Conservation (phyloP, 2,329 filamentous ascomycete genomes). For the Penicillium aurantiogriseum region DNA sequence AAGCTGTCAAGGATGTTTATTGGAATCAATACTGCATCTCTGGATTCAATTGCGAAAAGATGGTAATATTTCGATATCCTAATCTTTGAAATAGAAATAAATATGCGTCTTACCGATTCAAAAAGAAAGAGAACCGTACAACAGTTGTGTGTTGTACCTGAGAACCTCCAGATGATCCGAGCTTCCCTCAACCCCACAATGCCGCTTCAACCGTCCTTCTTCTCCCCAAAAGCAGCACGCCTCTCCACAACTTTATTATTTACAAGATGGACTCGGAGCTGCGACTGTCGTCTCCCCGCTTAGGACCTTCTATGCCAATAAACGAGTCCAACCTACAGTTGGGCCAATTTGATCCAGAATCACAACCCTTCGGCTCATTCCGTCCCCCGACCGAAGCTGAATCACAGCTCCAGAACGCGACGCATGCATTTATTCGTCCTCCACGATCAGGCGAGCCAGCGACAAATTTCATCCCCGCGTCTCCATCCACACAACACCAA, state of each 20-base stretch:
- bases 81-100: neutral
- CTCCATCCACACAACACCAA: slow-evolving; percentile 3
- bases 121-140: neutral
- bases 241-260: slow-evolving; percentile 8
- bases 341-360: slow-evolving; percentile 21
- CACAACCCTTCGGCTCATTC: slow-evolving; percentile 31
- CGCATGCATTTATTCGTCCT: slow-evolving; percentile 13
- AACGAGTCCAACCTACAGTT: slow-evolving; percentile 22
- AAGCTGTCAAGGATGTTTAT: neutral
- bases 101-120: neutral
- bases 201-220: slow-evolving; percentile 29
- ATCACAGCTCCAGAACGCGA: slow-evolving; percentile 19
- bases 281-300: slow-evolving; percentile 21
- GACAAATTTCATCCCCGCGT: slow-evolving; percentile 13
- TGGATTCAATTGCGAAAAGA: neutral
- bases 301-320: slow-evolving; percentile 19
- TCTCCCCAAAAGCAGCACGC: slow-evolving; percentile 33
- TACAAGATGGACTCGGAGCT: slow-evolving; percentile 29
- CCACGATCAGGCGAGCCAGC: slow-evolving; percentile 19
- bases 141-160: neutral
- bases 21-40: neutral
- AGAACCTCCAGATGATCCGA: slow-evolving; percentile 7
- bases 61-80: neutral
- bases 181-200: slow-evolving; percentile 13
- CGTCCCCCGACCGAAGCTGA: slow-evolving; percentile 26